These are phyloP conservation scores for Ramalina peruviana DNA, from an alignment of 495 filamentous ascomycete genomes.

Conservation along the genomic window DNA sequence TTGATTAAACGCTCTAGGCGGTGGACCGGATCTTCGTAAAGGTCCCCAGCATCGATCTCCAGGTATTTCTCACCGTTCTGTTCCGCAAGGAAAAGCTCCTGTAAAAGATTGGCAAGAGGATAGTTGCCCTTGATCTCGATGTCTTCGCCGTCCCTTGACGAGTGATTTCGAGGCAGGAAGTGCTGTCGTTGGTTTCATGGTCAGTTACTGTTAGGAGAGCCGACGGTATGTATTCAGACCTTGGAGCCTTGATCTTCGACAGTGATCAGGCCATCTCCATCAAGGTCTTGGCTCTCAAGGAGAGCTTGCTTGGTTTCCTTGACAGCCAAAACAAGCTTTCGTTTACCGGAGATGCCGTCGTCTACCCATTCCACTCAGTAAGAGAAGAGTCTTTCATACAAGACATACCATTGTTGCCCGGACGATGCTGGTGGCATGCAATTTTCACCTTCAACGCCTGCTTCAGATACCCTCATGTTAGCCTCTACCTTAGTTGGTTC, in stretches of 20 bases:
- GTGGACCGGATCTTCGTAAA: slow-evolving; percentile 86
- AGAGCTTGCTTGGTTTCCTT: slow-evolving; percentile 32
- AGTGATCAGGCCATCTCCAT: slow-evolving; percentile 86
- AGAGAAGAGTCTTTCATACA: too few species aligned
- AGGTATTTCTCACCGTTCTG: slow-evolving; percentile 72
- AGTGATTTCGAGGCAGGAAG: neutral
- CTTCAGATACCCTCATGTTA: too few species aligned
- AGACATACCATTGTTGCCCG: too few species aligned
- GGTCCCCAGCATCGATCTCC: slow-evolving; percentile 69
- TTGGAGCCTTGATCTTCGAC: slow-evolving; percentile 93
- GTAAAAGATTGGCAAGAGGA: slow-evolving; percentile 85
- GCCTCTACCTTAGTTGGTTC: too few species aligned
- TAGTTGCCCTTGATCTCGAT: slow-evolving; percentile 81
- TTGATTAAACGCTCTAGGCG: slow-evolving; percentile 74
- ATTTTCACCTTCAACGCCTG: too few species aligned
- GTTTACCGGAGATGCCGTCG: neutral
- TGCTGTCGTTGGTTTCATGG: slow-evolving; percentile 23
- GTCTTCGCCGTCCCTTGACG: neutral
- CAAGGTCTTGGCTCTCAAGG: slow-evolving; percentile 72
- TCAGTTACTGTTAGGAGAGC: neutral
- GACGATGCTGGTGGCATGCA: too few species aligned
- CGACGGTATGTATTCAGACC: slow-evolving; percentile 31
- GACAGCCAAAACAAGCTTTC: slow-evolving; percentile 3
- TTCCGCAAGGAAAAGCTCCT: slow-evolving; percentile 83
- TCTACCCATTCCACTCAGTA: neutral